Evolutionary conservation across 352 stramenopile genomes (phyloP), one percentile per base, ranked within the genome.

Genomic region (Phytophthora fragariaefolia): DNA sequence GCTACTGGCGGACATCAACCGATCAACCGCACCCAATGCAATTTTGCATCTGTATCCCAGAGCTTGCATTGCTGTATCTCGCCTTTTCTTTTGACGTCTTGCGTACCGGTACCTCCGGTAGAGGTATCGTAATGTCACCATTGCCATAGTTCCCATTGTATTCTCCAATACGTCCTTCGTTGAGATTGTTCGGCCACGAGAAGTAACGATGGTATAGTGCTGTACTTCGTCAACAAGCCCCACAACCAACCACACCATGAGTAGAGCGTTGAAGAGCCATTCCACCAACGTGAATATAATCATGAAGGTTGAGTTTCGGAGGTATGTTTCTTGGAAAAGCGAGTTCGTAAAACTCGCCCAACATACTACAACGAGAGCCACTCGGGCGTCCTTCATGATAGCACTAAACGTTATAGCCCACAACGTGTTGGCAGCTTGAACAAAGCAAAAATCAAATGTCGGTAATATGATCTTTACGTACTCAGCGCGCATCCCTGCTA

Each of bases 381-480:
- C 57, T 6, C 58, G 64, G 22, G 50, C 3, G 17, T 68, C 64
- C 7, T 23, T 32, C 23, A 68, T 22, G 4, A 59, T 20, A 1
- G 18, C 20, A 36, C 43, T 59, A 5, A 72, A n/a, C 2, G 24
- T 30, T 12, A 68, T 54, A 5, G 28, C 45, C 34, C 58, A 72
- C 4, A 72, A 7, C 9, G 38, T 72, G 28, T 56, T 68, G 53
- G 51, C 20, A 27, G 51, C 18, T 46, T 59, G 17, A 22, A 59
- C 7, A 20, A 72, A 72, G 43, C 64, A 63, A 24, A 72, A 68
- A 2, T 72, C 64, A 26, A 72, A 72, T 10, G 64, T 68, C 0
- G 12, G 46, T 5, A 60, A 2, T 10, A 68, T 66, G 15, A 64
- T 43, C 12, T 68, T 72, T 1, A 58, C 30, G n/a, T 68, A 68